phyloP scores from a whole-genome alignment of 257 asterid genomes.

The Solanum chilense region DNA sequence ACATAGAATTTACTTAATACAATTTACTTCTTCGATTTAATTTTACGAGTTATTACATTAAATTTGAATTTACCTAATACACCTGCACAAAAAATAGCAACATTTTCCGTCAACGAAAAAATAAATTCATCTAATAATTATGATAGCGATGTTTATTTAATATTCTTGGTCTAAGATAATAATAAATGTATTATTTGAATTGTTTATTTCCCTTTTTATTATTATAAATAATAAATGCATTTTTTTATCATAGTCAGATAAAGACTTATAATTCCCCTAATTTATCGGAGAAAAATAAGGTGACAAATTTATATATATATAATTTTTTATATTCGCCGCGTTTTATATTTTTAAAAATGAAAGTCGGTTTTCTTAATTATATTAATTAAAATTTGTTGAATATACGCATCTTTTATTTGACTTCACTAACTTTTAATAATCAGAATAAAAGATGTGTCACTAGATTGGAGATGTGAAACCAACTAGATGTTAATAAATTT shows the following conservation, averaged over 20 bases:
- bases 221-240: not conserved
- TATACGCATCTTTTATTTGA: not conserved
- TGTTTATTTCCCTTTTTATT: not conserved
- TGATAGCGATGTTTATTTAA: not conserved
- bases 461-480: not conserved
- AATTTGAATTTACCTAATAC: too few relatives aligned
- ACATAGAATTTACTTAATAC: fast-evolving
- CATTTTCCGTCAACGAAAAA: not conserved
- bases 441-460: not conserved
- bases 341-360: not conserved
- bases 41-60: not conserved
- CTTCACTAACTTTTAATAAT: not conserved
- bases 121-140: not conserved
- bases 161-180: not conserved
- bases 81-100: not conserved
- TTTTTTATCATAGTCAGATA: not conserved
- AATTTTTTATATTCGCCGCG: not conserved
- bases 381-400: not conserved
- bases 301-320: not conserved
- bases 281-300: not conserved
- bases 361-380: not conserved
- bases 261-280: not conserved
- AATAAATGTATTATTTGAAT: not conserved
- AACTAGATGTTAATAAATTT: not conserved
- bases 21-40: not conserved